Percentiles rank a stretch among this genome's conserved stretches.
Conservation (phyloP, 441 rosid genomes). For the Populus hybrid region DNA sequence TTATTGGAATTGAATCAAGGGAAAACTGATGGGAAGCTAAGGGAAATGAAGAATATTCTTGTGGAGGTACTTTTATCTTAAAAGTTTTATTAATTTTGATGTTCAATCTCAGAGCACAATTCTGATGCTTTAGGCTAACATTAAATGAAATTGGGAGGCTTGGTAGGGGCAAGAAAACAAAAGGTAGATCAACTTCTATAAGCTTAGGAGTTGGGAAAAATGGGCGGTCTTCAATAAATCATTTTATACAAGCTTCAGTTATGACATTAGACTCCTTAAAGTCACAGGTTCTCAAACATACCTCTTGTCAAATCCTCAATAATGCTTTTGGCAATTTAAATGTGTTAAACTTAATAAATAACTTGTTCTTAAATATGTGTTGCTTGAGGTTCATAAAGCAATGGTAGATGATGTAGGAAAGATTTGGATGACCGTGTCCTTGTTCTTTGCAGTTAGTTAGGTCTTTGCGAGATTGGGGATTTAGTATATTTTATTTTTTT, state of each 20-base stretch:
- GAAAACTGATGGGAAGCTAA: slow-evolving; percentile 39
- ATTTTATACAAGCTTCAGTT: neutral
- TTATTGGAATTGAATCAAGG: slow-evolving; percentile 38
- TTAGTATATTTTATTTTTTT: neutral
- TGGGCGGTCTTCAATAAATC: neutral
- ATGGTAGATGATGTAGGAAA: neutral
- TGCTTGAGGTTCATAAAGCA: neutral
- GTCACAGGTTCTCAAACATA: neutral
- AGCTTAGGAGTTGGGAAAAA: neutral
- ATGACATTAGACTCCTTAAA: neutral
- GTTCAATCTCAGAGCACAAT: neutral
- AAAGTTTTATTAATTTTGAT: neutral
- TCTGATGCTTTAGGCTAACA: neutral
- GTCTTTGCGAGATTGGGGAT: neutral
- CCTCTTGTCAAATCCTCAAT: neutral
- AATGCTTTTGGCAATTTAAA: neutral
- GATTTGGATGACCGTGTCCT: neutral
- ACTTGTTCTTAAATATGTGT: neutral
- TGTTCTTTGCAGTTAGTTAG: neutral
- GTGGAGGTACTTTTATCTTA: slow-evolving; percentile 37
- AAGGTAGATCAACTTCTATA: neutral
- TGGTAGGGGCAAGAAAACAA: neutral
- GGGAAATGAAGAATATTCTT: slow-evolving; percentile 41
- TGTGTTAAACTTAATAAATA: neutral
- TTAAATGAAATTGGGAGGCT: neutral